These are phyloP conservation scores for Talaromyces sp. DNA, from an alignment of 2,329 filamentous ascomycete species.

Conservation along the genomic window DNA sequence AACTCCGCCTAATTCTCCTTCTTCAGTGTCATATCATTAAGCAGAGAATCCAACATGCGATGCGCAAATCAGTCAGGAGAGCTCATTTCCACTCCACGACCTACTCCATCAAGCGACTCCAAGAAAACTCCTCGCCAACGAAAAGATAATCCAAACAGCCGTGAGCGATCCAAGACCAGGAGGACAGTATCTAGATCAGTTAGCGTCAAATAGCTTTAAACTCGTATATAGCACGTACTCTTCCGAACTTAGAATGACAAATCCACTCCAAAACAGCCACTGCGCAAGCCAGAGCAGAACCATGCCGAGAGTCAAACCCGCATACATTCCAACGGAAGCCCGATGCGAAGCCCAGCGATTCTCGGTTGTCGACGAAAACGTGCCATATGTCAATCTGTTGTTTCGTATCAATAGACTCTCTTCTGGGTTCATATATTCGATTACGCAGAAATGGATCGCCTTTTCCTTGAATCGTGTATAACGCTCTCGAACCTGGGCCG, in stretches of 20 bases:
- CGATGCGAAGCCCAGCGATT: not conserved
- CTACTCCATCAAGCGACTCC: not conserved
- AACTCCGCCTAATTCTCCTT: not conserved
- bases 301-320: not conserved
- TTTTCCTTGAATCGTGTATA: not conserved
- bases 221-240: not conserved
- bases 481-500: not conserved
- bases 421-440: not conserved
- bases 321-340: not conserved
- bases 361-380: not conserved
- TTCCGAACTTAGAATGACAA: not conserved
- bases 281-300: not conserved
- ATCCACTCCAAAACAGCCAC: conserved; percentile 1
- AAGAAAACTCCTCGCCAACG: not conserved
- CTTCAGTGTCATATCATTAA: not conserved
- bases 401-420: not conserved
- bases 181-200: not conserved
- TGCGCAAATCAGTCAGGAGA: not conserved
- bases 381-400: not conserved
- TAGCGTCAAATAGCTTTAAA: not conserved
- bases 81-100: not conserved
- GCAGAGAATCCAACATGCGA: not conserved
- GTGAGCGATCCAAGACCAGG: not conserved
- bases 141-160: not conserved
- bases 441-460: not conserved